Conservation (phyloP, 23 red algal species). For the Gracilariopsis chorda region DNA sequence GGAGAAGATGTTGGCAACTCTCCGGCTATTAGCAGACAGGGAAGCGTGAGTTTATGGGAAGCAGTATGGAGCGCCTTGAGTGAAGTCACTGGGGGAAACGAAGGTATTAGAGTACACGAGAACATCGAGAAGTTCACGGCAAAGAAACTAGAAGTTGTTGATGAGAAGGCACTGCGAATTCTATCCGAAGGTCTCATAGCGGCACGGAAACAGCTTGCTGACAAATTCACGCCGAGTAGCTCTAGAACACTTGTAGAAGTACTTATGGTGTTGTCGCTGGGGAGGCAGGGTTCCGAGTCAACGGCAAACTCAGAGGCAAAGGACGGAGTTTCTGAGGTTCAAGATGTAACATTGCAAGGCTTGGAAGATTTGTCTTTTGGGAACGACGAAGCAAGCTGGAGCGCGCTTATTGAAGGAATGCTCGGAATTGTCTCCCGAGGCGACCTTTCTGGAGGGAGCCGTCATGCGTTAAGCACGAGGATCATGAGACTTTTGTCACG, state of each 20-base stretch:
- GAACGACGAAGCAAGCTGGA: slow-evolving; percentile 23
- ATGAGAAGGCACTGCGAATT: slow-evolving; percentile 51
- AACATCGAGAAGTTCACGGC: neutral
- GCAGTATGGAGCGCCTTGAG: too few species aligned
- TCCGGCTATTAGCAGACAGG: too few species aligned
- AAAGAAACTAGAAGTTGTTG: slow-evolving; percentile 36
- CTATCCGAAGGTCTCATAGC: slow-evolving; percentile 35
- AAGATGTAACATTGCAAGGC: slow-evolving; percentile 11
- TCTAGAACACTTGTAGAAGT: neutral
- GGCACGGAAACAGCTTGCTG: slow-evolving; percentile 6
- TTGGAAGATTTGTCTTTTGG: slow-evolving; percentile 21
- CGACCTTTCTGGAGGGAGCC: neutral
- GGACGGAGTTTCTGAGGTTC: too few species aligned
- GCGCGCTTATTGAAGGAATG: neutral
- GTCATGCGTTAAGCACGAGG: neutral
- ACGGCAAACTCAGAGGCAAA: too few species aligned
- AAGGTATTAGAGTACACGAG: too few species aligned
- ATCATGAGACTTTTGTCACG: neutral
- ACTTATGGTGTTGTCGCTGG: neutral
- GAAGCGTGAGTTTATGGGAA: too few species aligned
- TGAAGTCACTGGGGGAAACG: too few species aligned
- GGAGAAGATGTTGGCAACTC: neutral
- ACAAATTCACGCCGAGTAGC: slow-evolving; percentile 47
- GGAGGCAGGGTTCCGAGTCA: too few species aligned
- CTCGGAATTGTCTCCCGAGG: neutral